These are phyloP conservation scores for Dichotomocladium elegans DNA, from an alignment of 371 early-diverging fungal species.

Conservation along the genomic window DNA sequence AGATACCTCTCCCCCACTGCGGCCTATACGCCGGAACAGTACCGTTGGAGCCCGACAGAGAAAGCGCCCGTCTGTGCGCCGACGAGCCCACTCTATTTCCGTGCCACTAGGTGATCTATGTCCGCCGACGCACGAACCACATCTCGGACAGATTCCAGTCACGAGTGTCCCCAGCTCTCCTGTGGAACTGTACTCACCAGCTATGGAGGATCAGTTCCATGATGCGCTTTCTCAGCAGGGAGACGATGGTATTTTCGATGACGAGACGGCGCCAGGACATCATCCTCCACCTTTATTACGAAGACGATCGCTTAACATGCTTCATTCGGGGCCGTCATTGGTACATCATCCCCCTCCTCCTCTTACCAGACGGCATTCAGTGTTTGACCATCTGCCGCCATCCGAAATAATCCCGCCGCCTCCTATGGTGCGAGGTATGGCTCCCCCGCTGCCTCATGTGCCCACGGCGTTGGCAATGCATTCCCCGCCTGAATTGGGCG, in stretches of 20 bases:
- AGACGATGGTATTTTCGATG: neutral
- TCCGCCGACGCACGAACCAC: neutral
- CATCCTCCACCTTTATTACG: slow-evolving; percentile 1
- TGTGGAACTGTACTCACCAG: slow-evolving; percentile 5
- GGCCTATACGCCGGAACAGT: neutral
- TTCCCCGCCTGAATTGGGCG: neutral
- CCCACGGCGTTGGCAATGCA: neutral
- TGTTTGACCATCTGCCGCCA: slow-evolving; percentile 1
- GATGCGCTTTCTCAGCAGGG: slow-evolving; percentile 4
- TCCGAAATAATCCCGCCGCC: slow-evolving; percentile 1
- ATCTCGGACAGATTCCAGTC: neutral
- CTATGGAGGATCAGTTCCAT: slow-evolving; percentile 4
- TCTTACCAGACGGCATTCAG: slow-evolving; percentile 3
- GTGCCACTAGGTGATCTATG: slow-evolving; percentile 1
- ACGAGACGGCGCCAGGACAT: neutral
- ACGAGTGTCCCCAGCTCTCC: slow-evolving; percentile 8
- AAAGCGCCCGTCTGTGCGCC: neutral
- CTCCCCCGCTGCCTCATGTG: neutral
- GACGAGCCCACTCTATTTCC: slow-evolving; percentile 1
- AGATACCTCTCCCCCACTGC: neutral
- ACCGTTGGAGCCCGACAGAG: neutral
- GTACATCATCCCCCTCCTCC: slow-evolving; percentile 3
- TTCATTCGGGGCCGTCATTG: neutral
- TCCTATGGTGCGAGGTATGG: neutral
- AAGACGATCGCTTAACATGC: neutral